Evolutionary conservation across 768 basidiomycete species (phyloP).

Genomic region (Rhizopogon roseolus): DNA sequence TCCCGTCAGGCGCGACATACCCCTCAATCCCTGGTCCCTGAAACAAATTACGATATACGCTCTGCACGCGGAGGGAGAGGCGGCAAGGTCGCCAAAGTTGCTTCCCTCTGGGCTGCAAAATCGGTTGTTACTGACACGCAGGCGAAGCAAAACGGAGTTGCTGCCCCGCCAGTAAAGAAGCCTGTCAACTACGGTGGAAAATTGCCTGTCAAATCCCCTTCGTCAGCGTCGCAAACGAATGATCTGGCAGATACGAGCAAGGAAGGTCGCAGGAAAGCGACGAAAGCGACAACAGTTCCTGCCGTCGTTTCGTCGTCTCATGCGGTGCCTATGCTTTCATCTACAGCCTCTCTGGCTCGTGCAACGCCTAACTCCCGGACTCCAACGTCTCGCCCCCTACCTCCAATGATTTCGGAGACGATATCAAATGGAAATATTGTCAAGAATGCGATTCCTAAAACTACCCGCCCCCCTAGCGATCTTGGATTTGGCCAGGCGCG

Average conservation of each 20-base stretch:
- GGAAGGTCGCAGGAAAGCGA: constrained; percentile 26
- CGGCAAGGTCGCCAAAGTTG: constrained; percentile 68
- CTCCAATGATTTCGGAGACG: constrained; percentile 32
- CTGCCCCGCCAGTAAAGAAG: constrained; percentile 7
- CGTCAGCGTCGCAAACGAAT: background rate
- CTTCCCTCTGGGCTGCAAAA: constrained; percentile 69
- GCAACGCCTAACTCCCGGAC: constrained; percentile 23
- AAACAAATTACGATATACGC: constrained; percentile 65
- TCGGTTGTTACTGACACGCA: constrained; percentile 16
- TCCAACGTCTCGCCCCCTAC: constrained; percentile 22
- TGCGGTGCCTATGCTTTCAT: constrained; percentile 67
- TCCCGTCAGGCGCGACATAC: constrained; percentile 30
- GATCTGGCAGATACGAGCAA: background rate
- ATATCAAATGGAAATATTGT: constrained; percentile 13
- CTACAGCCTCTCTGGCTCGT: constrained; percentile 71
- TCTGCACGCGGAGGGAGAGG: constrained; percentile 77
- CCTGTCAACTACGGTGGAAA: constrained; percentile 8
- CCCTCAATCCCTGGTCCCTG: constrained; percentile 36
- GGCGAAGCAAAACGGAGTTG: constrained; percentile 7
- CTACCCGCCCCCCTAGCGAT: constrained; percentile 31
- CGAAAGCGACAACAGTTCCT: constrained; percentile 65
- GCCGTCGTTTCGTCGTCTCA: constrained; percentile 68
- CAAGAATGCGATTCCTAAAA: constrained; percentile 7
- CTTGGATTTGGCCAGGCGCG: constrained; percentile 75
- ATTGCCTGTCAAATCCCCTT: constrained; percentile 4